Base-by-base conservation (phyloP, 2,329 filamentous ascomycete genomes). In the Aspergillus ruber region DNA sequence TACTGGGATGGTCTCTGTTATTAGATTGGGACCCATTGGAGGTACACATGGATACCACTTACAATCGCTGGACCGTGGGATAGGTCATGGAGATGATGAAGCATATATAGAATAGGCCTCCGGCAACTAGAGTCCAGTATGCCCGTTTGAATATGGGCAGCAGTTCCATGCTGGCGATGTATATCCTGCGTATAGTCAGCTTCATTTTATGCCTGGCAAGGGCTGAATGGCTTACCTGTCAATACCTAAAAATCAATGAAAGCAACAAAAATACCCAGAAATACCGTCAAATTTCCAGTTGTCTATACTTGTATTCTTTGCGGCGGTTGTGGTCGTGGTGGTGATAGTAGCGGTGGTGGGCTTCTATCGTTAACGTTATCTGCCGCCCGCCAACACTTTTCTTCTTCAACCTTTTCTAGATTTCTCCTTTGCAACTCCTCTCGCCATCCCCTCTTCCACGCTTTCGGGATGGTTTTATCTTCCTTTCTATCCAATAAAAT, bases 11-110 rank as follows among this genome's bases (percentile, higher is more conserved):
- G 25, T 29, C 25, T 8, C 50, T 48, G 27, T 36, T 41, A 32
- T 40, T 27, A 51, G 33, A 10, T 20, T n/a, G 21, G 21, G 17
- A 13, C 32, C n/a, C 13, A 25, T 29, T 23, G 4, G 6, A 6
- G 6, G n/a, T 15, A 32, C 12, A 29, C 13, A 17, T 23, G n/a
- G 7, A 43, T 20, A 21, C 32, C 27, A 68, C 83, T 71, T 76
- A 95, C 90, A 90, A 83, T 71, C 86, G 78, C 65, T 97, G 91
- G 45, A 95, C 73, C 56, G 76, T 80, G 2, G 88, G 83, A 58
- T 80, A 82, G 12, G 84, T 79, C 49, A 87, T 71, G 8, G 85
- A 69, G 2, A 77, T 70, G n/a, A 95, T 68, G 52, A 86, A 83
- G 23, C 79, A 61, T 15, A 81, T 70, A 68, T 93, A 95, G 21